These are phyloP conservation scores for Lumnitzera littorea DNA, from an alignment of 345 rosid genomes.

Conservation along the genomic window DNA sequence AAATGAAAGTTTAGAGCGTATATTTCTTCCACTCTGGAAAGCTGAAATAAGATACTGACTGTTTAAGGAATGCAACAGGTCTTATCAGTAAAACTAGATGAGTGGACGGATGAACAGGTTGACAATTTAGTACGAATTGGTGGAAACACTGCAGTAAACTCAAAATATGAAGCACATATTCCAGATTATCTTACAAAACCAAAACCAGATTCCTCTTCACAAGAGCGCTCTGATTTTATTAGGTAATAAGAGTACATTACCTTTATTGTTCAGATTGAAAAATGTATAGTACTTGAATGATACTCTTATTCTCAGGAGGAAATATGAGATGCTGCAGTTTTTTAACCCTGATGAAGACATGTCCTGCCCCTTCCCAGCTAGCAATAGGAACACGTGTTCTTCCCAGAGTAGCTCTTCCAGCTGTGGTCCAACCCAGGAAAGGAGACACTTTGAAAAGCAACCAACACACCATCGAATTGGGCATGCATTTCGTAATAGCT, in stretches of 20 bases:
- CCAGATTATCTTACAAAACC: conserved; percentile 61
- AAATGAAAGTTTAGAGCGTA: background rate
- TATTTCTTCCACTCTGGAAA: background rate
- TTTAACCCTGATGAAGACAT: conserved; percentile 26
- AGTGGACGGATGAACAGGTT: conserved; percentile 95
- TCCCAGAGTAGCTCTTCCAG: conserved; percentile 27
- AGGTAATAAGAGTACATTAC: conserved; percentile 31
- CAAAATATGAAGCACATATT: conserved; percentile 68
- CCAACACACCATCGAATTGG: conserved; percentile 64
- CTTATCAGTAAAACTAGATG: conserved; percentile 83
- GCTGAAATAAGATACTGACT: background rate
- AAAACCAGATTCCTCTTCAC: conserved; percentile 61
- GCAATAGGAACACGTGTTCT: conserved; percentile 23
- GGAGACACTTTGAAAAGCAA: conserved; percentile 40
- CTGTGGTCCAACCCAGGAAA: conserved; percentile 29
- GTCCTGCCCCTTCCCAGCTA: conserved; percentile 31
- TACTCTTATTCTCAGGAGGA: conserved; percentile 44
- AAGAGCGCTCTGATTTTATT: conserved; percentile 78
- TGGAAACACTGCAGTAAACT: conserved; percentile 64
- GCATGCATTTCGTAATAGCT: conserved; percentile 74
- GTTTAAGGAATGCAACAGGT: conserved; percentile 40
- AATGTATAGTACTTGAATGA: conserved; percentile 1
- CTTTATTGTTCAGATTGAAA: background rate
- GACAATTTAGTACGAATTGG: conserved; percentile 48
- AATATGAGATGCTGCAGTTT: conserved; percentile 78